Conservation (phyloP, 768 basidiomycete species). For the Coprinopsis sp. region DNA sequence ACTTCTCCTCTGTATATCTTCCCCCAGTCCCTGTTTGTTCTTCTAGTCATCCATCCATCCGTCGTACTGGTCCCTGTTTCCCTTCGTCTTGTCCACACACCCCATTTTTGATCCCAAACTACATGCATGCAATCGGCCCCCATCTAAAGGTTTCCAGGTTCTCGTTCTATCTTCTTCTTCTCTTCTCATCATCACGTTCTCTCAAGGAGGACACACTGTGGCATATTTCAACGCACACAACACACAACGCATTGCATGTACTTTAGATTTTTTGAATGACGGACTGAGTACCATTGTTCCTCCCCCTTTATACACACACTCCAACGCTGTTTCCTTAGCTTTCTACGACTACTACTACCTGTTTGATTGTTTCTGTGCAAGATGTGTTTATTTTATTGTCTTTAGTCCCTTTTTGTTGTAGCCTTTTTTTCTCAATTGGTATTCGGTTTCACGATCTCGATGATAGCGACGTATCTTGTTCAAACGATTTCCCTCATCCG, state of each 20-base stretch:
- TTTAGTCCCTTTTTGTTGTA: too few relatives aligned
- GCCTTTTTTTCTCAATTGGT: too few relatives aligned
- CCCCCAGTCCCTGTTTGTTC: constrained; percentile 19
- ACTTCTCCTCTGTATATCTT: constrained; percentile 18
- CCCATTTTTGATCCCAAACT: background rate
- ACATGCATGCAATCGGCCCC: constrained; percentile 3
- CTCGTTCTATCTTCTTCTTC: background rate
- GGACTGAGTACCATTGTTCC: too few relatives aligned
- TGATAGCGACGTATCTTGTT: too few relatives aligned
- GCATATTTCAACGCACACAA: background rate
- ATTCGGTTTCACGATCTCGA: too few relatives aligned
- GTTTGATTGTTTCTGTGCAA: too few relatives aligned
- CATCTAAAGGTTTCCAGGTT: background rate
- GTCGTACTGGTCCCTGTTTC: too few relatives aligned
- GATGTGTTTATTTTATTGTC: too few relatives aligned
- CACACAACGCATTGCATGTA: constrained; percentile 2
- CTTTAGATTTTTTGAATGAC: constrained; percentile 2
- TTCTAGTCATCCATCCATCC: constrained; percentile 20
- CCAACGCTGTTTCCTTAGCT: too few relatives aligned
- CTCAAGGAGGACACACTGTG: constrained; percentile 3
- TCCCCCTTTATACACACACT: too few relatives aligned
- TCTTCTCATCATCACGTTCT: background rate
- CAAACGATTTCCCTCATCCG: too few relatives aligned
- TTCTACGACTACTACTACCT: too few relatives aligned
- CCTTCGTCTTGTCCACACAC: constrained; percentile 1